These are phyloP conservation scores for Hyaloscypha hepaticicola DNA, from an alignment of 495 filamentous ascomycete species.

Conservation along the genomic window DNA sequence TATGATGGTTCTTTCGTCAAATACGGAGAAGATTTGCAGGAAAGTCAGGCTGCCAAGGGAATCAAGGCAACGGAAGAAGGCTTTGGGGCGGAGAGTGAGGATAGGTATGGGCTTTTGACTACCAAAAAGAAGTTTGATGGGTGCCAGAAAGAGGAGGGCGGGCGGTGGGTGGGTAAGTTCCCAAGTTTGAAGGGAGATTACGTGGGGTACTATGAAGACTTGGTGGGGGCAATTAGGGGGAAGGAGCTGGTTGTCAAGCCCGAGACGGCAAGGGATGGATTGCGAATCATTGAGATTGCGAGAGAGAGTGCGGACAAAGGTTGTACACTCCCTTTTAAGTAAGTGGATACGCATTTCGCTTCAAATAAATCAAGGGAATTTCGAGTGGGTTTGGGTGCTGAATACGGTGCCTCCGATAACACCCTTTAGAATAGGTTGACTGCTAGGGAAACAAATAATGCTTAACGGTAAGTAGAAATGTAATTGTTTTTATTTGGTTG, in stretches of 20 bases:
- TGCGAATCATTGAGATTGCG: conserved; percentile 66
- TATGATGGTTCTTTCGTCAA: conserved; percentile 69
- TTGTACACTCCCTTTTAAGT: conserved; percentile 1
- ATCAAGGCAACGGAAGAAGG: conserved; percentile 36
- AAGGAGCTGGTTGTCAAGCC: conserved; percentile 56
- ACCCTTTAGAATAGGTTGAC: too few relatives aligned
- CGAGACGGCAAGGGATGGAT: conserved; percentile 57
- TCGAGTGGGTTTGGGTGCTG: too few relatives aligned
- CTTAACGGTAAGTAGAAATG: too few relatives aligned
- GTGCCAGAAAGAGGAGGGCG: conserved; percentile 29
- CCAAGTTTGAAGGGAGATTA: conserved; percentile 51
- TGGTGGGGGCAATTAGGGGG: conserved; percentile 48
- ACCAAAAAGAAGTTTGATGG: conserved; percentile 33
- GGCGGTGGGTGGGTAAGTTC: conserved; percentile 35
- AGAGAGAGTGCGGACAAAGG: conserved; percentile 18
- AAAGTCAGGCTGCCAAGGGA: conserved; percentile 63
- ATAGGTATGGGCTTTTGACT: conserved; percentile 37
- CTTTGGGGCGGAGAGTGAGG: conserved; percentile 57
- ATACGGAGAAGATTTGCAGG: conserved; percentile 66
- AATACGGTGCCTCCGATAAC: too few relatives aligned
- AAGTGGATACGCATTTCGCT: too few relatives aligned
- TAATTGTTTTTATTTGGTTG: too few relatives aligned
- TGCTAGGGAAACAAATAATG: too few relatives aligned
- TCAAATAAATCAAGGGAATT: too few relatives aligned
- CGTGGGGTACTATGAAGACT: conserved; percentile 61